Evolutionary conservation across 768 basidiomycete species (phyloP).

Genomic region (Lactifluus hygrophoroides): DNA sequence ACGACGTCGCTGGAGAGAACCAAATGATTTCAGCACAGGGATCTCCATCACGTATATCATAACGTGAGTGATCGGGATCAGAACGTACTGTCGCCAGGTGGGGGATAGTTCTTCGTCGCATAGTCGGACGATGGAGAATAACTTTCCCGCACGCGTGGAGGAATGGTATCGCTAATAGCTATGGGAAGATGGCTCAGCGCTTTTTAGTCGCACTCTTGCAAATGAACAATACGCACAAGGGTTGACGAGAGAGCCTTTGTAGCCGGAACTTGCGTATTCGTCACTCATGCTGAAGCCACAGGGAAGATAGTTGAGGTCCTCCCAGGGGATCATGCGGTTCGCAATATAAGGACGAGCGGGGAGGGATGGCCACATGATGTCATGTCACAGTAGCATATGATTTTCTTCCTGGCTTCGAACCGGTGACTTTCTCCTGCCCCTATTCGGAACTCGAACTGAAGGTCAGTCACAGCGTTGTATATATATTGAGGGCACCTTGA

Average conservation of each 20-base stretch:
- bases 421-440: not conserved
- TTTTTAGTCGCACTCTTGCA: not conserved
- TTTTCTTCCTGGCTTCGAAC: not conserved
- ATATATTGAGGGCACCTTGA: too few species aligned
- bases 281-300: slow-evolving; percentile 5
- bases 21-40: not conserved
- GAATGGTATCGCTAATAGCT: slow-evolving; percentile 6
- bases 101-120: slow-evolving; percentile 19
- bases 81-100: slow-evolving; percentile 16
- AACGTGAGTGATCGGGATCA: too few species aligned
- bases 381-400: not conserved
- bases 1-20: slow-evolving; percentile 12
- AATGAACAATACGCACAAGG: slow-evolving; percentile 4
- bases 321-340: not conserved
- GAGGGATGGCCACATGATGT: not conserved
- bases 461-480: too few species aligned
- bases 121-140: slow-evolving; percentile 10
- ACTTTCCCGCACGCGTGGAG: slow-evolving; percentile 1
- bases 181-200: not conserved
- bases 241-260: slow-evolving; percentile 16
- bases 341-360: not conserved
- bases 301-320: not conserved
- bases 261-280: slow-evolving; percentile 21
- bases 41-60: too few species aligned
- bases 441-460: too few species aligned